Evolutionary conservation across 2,329 filamentous ascomycete species (phyloP), one percentile per base, ranked within the genome.

Genomic region (Pleoardoris graminearum): DNA sequence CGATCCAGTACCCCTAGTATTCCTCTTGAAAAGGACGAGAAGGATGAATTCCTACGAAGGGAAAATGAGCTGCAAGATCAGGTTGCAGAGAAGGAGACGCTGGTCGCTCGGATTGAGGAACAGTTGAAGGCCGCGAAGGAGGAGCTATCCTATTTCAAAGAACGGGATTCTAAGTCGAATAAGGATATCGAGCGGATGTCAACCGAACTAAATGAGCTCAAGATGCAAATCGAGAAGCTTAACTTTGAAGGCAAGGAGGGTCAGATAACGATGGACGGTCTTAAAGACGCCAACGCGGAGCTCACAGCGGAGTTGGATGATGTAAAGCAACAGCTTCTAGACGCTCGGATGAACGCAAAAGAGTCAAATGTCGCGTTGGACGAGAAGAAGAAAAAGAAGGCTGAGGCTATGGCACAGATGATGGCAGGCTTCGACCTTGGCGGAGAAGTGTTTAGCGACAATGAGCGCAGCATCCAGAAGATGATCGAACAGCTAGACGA

Each of bases 391-490:
- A 93, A 91, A 81, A 92, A 91, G 79, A 99, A 99, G 82, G 91
- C 92, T 0, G 94, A 99, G 78, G 94, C 95, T 77, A 99, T 99
- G 94, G 94, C 94, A 37, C 90, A 97, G 82, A 99, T 99, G 94
- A 97, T 99, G 93, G 94, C 94, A 53, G 91, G 93, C 3, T 97
- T 99, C 66, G 93, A 99, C 68, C 84, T 99, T 29, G 93, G 91
- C 38, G 88, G 89, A 43, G 92, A 97, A 52, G 87, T 95, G 27
- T 96, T 97, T 73, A 96, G 91, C 62, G 89, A 94, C 53, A 96
- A 96, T 64, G 94, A 99, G 74, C 84, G 87, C 58, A 87, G 85
- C 45, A 90, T 99, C 53, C 85, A 89, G 54, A 85, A 89, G 57
- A 87, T 91, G 57, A 93, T 97, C 62, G 85, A 91, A 63, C 87